Base-by-base conservation (phyloP, 2,329 filamentous ascomycete species). In the Epichloe hybrida region DNA sequence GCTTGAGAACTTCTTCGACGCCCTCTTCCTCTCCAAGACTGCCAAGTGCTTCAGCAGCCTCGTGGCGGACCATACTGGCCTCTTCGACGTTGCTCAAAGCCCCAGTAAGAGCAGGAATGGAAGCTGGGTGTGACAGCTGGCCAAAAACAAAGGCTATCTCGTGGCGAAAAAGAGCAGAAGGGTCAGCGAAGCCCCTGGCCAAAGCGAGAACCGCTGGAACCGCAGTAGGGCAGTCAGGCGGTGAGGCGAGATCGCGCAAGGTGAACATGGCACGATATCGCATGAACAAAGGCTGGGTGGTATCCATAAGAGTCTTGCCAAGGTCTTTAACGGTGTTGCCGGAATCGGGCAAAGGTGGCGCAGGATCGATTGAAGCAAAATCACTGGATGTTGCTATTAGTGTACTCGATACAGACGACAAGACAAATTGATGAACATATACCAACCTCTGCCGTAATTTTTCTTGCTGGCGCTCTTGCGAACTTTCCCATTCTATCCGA, bases 61-160 rank as follows among this genome's bases (percentile, higher is more conserved):
- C 93, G 64, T 98, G 93, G 51, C 93, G 83, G 51, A 98, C 93
- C 93, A 98, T 98, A 62, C 90, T 89, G 23, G 81, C 85, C 71
- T 98, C 93, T 50, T 86, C 74, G 46, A 79, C 71, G 65, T 98
- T 77, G 60, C 85, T 85, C 53, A 98, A 74, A 1, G 86, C 82
- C 48, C 79, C 80, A 15, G 85, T 84, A 52, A 98, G 78, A 53
- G 88, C 88, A 4, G 93, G 90, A 58, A 98, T 96, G 1, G 89
- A 95, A n/a, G 91, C 91, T 1, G 93, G 93, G 64, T 98, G 93
- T 50, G 86, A 89, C 49, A 98, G 76, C 68, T 98, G 93, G 50
- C 93, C 93, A 59, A 98, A 98, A 13, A 98, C 93, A 65, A 98
- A 98, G 13, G 93, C 93, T 57, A 98, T 89, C 66, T 98, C 93